These are phyloP conservation scores for Cucurbitaria berberidis DNA, from an alignment of 2,329 filamentous ascomycete genomes.

Conservation along the genomic window DNA sequence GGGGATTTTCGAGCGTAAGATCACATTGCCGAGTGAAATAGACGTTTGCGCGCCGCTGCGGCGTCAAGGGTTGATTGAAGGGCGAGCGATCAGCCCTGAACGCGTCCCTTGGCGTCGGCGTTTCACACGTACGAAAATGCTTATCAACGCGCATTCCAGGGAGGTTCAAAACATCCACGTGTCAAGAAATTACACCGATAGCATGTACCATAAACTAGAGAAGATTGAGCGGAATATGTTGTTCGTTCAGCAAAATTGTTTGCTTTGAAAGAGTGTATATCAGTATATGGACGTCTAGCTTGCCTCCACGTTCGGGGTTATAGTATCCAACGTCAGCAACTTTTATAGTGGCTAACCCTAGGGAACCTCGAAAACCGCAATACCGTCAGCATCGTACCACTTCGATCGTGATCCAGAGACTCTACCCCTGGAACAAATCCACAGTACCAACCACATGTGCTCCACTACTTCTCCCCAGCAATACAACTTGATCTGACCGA, in stretches of 20 bases:
- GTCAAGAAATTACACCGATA: neutral
- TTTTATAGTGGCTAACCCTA: conserved; percentile 2
- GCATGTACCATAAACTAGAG: neutral
- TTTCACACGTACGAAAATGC: conserved; percentile 6
- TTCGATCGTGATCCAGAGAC: conserved; percentile 63
- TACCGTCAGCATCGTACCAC: conserved; percentile 71
- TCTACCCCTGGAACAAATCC: conserved; percentile 70
- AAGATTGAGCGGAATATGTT: neutral
- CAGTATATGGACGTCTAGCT: neutral
- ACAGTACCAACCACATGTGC: conserved; percentile 77
- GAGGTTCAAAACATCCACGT: neutral
- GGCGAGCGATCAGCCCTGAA: neutral
- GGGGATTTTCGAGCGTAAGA: neutral
- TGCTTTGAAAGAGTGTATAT: neutral
- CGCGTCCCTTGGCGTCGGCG: conserved; percentile 8
- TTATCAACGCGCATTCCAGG: neutral
- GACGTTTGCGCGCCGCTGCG: conserved; percentile 9
- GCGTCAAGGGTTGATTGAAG: conserved; percentile 4
- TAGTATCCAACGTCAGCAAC: neutral
- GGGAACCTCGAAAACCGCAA: conserved; percentile 61
- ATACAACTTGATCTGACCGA: conserved; percentile 66
- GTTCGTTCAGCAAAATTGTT: neutral
- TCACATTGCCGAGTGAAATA: conserved; percentile 19
- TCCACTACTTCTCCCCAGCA: conserved; percentile 78
- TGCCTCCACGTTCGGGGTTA: neutral